Evolutionary conservation across 345 rosid species (phyloP), one percentile per base, ranked within the genome.

Genomic region (Camelina laxa): DNA sequence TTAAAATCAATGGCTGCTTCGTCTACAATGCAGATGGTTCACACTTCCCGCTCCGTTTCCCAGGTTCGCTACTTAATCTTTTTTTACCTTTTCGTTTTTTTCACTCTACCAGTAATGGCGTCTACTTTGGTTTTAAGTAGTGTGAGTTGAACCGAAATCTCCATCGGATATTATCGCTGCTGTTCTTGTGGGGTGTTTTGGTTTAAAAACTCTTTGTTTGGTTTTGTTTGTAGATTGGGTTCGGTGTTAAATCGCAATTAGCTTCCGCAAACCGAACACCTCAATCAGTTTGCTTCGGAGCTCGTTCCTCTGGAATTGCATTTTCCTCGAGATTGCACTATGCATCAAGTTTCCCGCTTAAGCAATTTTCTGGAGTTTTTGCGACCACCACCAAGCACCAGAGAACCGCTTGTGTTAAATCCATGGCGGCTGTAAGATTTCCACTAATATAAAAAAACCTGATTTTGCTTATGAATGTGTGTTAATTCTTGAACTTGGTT

Each of bases 371-470:
- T 8, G 79, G 77, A 78, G 78, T 72, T 38, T 62, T 81, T 77
- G 42, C 30, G 5, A 27, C 79, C 9, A 75, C 69, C 36, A 60
- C 54, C 24, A 84, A 85, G 65, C 74, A 44, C 49, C 73, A 60
- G 13, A 84, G 88, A 82, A 82, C 78, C 69, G 60, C 60, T 13
- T 80, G 82, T 64, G 77, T 85, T 76, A 85, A 87, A 60, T 55
- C 97, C 50, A 77, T 82, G 80, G 82, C 83, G 36, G 84, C 69
- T 69, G 96, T 89, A 73, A 70, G 82, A 73, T 56, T 71, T 10
- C 13, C 48, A 9, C 6, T n/a, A n/a, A n/a, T n/a, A n/a, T n/a
- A 47, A 1, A 51, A 30, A 24, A 7, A 11, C 14, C 16, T 71
- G 38, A 13, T 6, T 16, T 9, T 27, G 5, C 55, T 59, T 59